Base-by-base conservation (phyloP, 495 filamentous ascomycete species). In the Podospora fimiseda region DNA sequence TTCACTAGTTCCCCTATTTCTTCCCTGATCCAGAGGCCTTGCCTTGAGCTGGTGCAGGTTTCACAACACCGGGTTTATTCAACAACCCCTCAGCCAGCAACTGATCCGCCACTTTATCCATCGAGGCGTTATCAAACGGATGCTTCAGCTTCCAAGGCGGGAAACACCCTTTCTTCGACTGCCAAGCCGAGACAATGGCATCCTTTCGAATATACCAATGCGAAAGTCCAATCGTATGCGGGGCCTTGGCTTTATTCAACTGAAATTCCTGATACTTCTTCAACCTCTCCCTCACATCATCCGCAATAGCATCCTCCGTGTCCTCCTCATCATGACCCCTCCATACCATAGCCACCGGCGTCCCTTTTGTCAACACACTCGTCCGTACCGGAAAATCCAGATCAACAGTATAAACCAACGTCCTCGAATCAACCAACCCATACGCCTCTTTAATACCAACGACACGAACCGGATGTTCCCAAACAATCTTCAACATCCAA, bases 141-240 rank as follows among this genome's bases (percentile, higher is more conserved):
- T 33, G 6, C 27, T 11, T 33, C 27, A 11, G 27, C 11, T 33
- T 33, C 5, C 11, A 33, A 33, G 27, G 27, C 27, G 6, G 11
- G 27, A 33, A 5, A 33, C 27, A 33, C 6, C 27, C 27, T 11
- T 33, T 11, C 27, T 33, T 11, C 27, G n/a, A n/a, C n/a, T n/a
- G n/a, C n/a, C n/a, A n/a, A n/a, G n/a, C n/a, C n/a, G n/a, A n/a
- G n/a, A n/a, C n/a, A n/a, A n/a, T 11, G 27, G 27, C 27, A 18
- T 58, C 56, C 33, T n/a, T 33, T 0, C 56, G 51, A 2, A 58
- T 50, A 13, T 58, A 55, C 39, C 55, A 5, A 2, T 54, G 52
- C 16, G 56, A 44, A 1, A 41, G 27, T 4, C 53, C 53, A 9
- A 55, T 16, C 1, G 53, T 50, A 18, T 55, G 53, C 20, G 53